Percentiles rank a stretch among this genome's conserved stretches.
phyloP scores from a whole-genome alignment of 176 grass and related monocot genomes.

The Oryza longistaminata region DNA sequence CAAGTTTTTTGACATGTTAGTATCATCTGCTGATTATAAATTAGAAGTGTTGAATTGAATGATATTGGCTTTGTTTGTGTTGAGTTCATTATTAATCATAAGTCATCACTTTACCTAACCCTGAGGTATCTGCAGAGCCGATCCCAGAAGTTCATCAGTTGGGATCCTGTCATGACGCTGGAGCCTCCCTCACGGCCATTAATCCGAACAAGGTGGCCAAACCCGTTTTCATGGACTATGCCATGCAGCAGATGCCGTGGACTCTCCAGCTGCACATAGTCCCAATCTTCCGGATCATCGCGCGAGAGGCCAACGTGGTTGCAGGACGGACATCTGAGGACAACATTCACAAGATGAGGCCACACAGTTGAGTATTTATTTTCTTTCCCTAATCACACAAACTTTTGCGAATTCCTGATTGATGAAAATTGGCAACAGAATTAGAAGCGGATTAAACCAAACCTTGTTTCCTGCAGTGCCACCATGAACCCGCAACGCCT shows the following conservation, averaged over 20 bases:
- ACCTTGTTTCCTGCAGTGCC: slow-evolving; percentile 46
- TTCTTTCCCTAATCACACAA: background rate
- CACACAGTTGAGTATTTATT: background rate
- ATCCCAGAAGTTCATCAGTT: slow-evolving; percentile 85
- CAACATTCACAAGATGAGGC: background rate
- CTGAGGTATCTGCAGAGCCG: slow-evolving; percentile 61
- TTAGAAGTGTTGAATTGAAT: background rate
- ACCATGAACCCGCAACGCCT: slow-evolving; percentile 46
- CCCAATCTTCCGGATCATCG: slow-evolving; percentile 40
- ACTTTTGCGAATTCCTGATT: background rate
- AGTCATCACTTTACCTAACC: slow-evolving; percentile 51
- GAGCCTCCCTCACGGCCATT: slow-evolving; percentile 70
- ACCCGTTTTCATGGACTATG: slow-evolving; percentile 74
- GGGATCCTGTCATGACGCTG: slow-evolving; percentile 38
- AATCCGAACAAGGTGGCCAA: slow-evolving; percentile 65
- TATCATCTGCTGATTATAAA: background rate
- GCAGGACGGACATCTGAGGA: slow-evolving; percentile 47
- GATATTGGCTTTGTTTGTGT: background rate
- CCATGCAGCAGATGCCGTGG: slow-evolving; percentile 62
- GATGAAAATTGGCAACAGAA: background rate
- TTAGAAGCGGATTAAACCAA: background rate
- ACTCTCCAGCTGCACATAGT: slow-evolving; percentile 49
- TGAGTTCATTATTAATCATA: background rate
- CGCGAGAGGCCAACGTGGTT: slow-evolving; percentile 4
- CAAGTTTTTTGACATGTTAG: slow-evolving; percentile 5